phyloP scores from a whole-genome alignment of 768 basidiomycete genomes.

The Punctularia strigosozonata region DNA sequence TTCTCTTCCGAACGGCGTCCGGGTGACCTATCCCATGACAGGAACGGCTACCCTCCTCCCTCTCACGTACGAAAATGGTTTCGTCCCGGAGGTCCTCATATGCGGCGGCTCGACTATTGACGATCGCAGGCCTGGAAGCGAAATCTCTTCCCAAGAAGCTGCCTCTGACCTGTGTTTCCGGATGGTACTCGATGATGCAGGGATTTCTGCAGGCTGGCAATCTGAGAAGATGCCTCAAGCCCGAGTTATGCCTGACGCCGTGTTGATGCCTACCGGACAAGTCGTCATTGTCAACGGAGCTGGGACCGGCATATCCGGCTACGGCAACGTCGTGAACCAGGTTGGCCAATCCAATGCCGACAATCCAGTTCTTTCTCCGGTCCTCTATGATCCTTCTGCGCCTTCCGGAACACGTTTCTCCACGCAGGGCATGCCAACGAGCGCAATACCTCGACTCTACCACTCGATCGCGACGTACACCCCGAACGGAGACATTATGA shows the following conservation, averaged over 20 bases:
- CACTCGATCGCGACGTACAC: slow-evolving; percentile 78
- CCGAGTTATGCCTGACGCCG: slow-evolving; percentile 71
- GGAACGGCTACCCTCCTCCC: slow-evolving; percentile 68
- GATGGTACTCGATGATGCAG: slow-evolving; percentile 49
- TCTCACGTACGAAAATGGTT: slow-evolving; percentile 47
- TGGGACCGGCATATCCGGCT: slow-evolving; percentile 61
- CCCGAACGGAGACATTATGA: slow-evolving; percentile 60
- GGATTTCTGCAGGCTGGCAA: slow-evolving; percentile 61
- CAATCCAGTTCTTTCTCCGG: slow-evolving; percentile 54
- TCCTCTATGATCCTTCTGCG: slow-evolving; percentile 54
- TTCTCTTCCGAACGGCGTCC: slow-evolving; percentile 61
- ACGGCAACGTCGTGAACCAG: slow-evolving; percentile 59
- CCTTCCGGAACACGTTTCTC: slow-evolving; percentile 48
- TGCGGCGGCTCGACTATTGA: slow-evolving; percentile 67
- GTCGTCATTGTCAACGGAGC: slow-evolving; percentile 72
- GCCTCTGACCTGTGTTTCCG: slow-evolving; percentile 68
- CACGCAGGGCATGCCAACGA: slow-evolving; percentile 42
- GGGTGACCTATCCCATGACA: slow-evolving; percentile 77
- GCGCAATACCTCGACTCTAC: slow-evolving; percentile 63
- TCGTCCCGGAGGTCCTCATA: slow-evolving; percentile 56
- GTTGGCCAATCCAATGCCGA: slow-evolving; percentile 73
- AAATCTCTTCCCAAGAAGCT: slow-evolving; percentile 60
- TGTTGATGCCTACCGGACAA: slow-evolving; percentile 67
- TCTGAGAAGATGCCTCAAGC: slow-evolving; percentile 66
- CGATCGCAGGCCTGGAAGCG: slow-evolving; percentile 44